Evolutionary conservation across 1,284 basidiomycete genomes (phyloP), one percentile per base, ranked within the genome.

Genomic region (Ganoderma meredithae): DNA sequence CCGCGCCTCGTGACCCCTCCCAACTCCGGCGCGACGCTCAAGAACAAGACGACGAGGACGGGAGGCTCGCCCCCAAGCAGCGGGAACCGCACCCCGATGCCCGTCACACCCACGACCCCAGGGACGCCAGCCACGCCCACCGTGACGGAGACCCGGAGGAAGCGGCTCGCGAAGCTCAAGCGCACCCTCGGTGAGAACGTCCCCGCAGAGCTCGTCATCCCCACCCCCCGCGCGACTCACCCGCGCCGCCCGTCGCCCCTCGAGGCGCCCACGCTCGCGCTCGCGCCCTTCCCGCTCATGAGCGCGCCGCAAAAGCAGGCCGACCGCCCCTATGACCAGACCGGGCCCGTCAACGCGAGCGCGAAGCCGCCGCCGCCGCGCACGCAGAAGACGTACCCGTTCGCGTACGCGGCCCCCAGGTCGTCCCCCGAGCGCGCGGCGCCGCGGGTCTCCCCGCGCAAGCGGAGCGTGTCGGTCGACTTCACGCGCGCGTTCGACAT

Each of bases 151-250:
- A 67, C 74, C 8, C 78, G 81, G 19, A 71, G 79, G 64, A 76
- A 76, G 69, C 80, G 79, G 59, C 82, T 88, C 79, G 84, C 84
- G 10, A 88, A 88, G 74, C 80, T 89, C 6, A 75, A 80, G 39
- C 81, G 85, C 64, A 86, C 84, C 1, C 77, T 88, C 1, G 87
- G 87, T 9, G 86, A 87, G 77, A 84, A 85, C 71, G 80, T 88
- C 31, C 86, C 87, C 2, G 78, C 81, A 5, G 85, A 87, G 74
- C 82, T 88, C 64, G 82, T 88, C 60, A 85, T 86, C 69, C 73
- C 74, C 44, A 9, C 19, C 56, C 40, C 71, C 49, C 60, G 59
- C 52, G 22, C 65, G 13, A 12, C 53, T 36, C 49, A 59, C 64
- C 44, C 67, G n/a, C 61, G 66, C 58, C 52, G 44, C 40, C 9